phyloP scores from a whole-genome alignment of 805 yeast genomes.

The Pichia sporocuriosa region DNA sequence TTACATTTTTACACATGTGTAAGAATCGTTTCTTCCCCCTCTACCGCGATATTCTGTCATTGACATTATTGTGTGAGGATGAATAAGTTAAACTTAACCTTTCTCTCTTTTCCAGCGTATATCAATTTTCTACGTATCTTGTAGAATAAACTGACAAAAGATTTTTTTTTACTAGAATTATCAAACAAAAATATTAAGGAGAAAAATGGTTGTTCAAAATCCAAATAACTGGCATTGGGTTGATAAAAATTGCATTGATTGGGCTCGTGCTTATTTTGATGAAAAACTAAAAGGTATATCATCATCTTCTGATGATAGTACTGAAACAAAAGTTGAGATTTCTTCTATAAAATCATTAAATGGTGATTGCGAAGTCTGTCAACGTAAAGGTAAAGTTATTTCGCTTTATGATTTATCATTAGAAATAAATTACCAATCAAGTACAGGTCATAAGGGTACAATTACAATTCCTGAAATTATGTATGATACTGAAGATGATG shows the following conservation, averaged over 20 bases:
- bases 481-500: slow-evolving; percentile 82
- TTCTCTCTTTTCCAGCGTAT: too few species aligned
- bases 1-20: too few species aligned
- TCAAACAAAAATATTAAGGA: not conserved
- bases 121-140: too few species aligned
- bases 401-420: slow-evolving; percentile 79
- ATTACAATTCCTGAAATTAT: slow-evolving; percentile 88
- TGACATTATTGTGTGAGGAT: too few species aligned
- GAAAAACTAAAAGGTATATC: slow-evolving; percentile 49
- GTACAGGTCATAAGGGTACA: slow-evolving; percentile 43
- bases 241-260: slow-evolving; percentile 89
- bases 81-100: too few species aligned
- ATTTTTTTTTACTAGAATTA: too few species aligned
- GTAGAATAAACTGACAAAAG: too few species aligned
- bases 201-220: slow-evolving; percentile 81
- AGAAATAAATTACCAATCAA: slow-evolving; percentile 35
- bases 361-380: slow-evolving; percentile 96
- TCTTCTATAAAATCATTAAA: slow-evolving; percentile 54
- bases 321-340: slow-evolving; percentile 30
- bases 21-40: too few species aligned
- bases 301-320: slow-evolving; percentile 26
- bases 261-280: slow-evolving; percentile 77
- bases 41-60: too few species aligned
- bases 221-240: slow-evolving; percentile 99
- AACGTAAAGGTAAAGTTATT: slow-evolving; percentile 94